Conservation (phyloP, 2,329 filamentous ascomycete species). For the Exophiala viscosa region DNA sequence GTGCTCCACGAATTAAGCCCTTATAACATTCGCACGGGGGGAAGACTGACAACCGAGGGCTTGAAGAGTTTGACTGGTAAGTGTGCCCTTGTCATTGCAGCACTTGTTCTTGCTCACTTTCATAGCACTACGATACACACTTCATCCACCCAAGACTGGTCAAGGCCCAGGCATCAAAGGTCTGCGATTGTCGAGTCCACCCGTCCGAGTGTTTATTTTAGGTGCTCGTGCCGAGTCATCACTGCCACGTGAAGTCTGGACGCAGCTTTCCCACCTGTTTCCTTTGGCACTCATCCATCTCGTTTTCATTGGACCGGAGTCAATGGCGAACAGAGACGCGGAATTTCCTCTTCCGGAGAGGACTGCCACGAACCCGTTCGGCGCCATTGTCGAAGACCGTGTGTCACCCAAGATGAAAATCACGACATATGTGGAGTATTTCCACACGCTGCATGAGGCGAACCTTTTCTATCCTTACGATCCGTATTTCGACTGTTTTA, state of each 20-base stretch:
- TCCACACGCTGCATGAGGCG: slow-evolving; percentile 90
- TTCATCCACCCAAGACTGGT: slow-evolving; percentile 81
- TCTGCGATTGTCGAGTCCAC: slow-evolving; percentile 76
- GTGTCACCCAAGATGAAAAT: slow-evolving; percentile 90
- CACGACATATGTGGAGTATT: slow-evolving; percentile 96
- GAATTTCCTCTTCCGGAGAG: slow-evolving; percentile 89
- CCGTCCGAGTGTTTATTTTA: slow-evolving; percentile 86
- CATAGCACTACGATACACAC: slow-evolving; percentile 80
- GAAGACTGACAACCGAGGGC: slow-evolving; percentile 78
- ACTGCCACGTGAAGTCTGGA: slow-evolving; percentile 87
- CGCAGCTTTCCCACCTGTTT: slow-evolving; percentile 91
- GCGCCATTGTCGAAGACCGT: slow-evolving; percentile 88
- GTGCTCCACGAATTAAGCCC: slow-evolving; percentile 92
- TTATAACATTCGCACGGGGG: slow-evolving; percentile 72
- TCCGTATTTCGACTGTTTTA: slow-evolving; percentile 96
- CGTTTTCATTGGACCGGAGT: slow-evolving; percentile 92
- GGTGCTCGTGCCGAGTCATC: slow-evolving; percentile 97
- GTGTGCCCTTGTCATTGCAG: slow-evolving; percentile 34
- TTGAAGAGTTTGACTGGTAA: slow-evolving; percentile 88
- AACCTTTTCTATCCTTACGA: slow-evolving; percentile 91
- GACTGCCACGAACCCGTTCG: slow-evolving; percentile 83
- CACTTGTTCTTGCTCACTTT: slow-evolving; percentile 16
- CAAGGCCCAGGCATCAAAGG: slow-evolving; percentile 70
- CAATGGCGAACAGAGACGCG: slow-evolving; percentile 87
- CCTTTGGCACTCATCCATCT: slow-evolving; percentile 86